Evolutionary conservation across 2,329 filamentous ascomycete species (phyloP).

Genomic region (Botryotinia calthae): DNA sequence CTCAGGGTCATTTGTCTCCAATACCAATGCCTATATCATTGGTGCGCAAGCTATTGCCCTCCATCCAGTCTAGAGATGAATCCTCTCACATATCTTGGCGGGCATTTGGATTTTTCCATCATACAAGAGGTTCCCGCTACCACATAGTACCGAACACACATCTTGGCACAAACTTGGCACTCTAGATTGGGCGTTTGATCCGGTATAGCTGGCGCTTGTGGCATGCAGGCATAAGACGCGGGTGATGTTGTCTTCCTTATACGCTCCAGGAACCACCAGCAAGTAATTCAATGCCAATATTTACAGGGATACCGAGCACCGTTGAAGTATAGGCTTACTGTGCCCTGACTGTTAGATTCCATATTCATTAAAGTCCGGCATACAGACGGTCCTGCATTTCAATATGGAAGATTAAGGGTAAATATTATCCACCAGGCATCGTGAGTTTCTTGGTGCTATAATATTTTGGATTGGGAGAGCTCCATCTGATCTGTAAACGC

Average conservation of each 20-base stretch:
- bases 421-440: conserved; percentile 5
- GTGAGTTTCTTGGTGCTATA: neutral
- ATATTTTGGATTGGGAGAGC: no score
- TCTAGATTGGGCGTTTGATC: neutral
- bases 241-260: neutral
- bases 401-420: neutral
- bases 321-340: neutral
- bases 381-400: neutral
- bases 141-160: neutral
- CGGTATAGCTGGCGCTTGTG: neutral
- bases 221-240: neutral
- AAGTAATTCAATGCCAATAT: neutral
- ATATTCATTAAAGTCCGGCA: neutral
- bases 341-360: neutral
- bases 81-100: neutral
- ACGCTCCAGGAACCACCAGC: neutral
- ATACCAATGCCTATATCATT: neutral
- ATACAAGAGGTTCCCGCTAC: neutral
- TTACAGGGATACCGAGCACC: neutral
- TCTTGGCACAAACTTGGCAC: neutral
- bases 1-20: neutral
- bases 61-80: neutral
- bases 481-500: neutral
- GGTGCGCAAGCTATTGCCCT: neutral
- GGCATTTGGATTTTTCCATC: neutral